Evolutionary conservation across 2,329 filamentous ascomycete genomes (phyloP), one percentile per base, ranked within the genome.

Genomic region (Scedosporium apiospermum): DNA sequence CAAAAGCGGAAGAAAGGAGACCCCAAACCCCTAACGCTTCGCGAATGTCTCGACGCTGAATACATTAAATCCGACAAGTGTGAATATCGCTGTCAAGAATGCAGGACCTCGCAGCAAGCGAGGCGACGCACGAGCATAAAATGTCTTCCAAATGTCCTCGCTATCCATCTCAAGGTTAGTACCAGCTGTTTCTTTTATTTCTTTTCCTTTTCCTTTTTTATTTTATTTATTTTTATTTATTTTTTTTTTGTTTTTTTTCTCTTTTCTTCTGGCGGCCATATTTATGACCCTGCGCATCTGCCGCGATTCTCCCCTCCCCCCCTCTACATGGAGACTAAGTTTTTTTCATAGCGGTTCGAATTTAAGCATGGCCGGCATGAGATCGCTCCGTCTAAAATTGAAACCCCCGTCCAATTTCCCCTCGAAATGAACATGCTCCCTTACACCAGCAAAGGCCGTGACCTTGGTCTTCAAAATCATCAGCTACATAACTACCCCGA

Each of bases 31-130:
- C 53, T 62, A 34, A 88, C 84, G 1, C 75, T 93, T 21, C 82
- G 85, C 66, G 86, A 88, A 62, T 96, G 93, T 70, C 78, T 98
- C 12, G 90, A 88, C 65, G 84, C 96, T 66, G 89, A 93, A 69
- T 98, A 96, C 72, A 91, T 93, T 62, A 88, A 88, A 63, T 85
- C 86, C 1, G 93, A 98, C 75, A 91, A 90, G 71, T 93, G 91
- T 71, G 90, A 93, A 67, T 97, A 97, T 72, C 89, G 88, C 49
- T 98, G 93, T 75, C 83, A 88, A 67, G 90, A 85, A 65, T 98
- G 93, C 75, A 84, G 86, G 64, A 85, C 83, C 46, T 87, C 84
- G 30, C 89, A 93, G 71, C 88, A 91, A 69, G 92, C 92, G 1
- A 88, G 87, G 62, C 91, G 96, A 72, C 89, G 95, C 69, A 83